Evolutionary conservation across 1,139 yeast species (phyloP), one percentile per base, ranked within the genome.

Genomic region (Tardiomyces depauwii): DNA sequence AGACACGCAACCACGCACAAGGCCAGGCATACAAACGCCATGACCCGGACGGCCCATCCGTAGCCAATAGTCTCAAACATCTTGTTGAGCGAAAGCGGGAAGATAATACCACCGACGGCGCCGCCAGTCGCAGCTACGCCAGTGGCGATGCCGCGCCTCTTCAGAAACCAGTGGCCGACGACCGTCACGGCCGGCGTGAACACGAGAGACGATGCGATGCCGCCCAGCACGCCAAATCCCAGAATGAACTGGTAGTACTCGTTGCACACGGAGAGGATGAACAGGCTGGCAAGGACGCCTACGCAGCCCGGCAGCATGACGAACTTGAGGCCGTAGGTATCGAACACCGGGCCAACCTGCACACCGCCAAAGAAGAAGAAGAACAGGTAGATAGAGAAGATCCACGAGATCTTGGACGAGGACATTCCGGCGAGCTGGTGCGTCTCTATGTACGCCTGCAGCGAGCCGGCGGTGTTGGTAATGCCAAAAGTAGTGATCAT

Each of bases 81-180:
- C 42, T 65, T 60, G 49, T 76, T 71, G 52, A 79, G 66, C 67
- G 77, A 69, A 19, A 79, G 58, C 0, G 86, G 80, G 59, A 76
- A 77, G 1, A 76, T 62, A 1, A 80, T 68, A 9, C 83, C 83
- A 1, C 87, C 87, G 2, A 77, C 61, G 10, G 80, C 72, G 0
- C 83, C 83, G 2, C 86, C 86, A 21, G 74, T 66, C 1, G 82
- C 76, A 1, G 79, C 80, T 3, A 77, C 55, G 1, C 82, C 78
- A 39, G 75, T 60, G 1, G 82, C 83, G 40, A 72, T 59, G 0
- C 78, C 85, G 47, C 85, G 64, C 49, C 70, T 72, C 43, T 59
- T 67, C 54, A 70, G 66, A 54, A 78, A 82, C 78, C 81, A 80
- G 55, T 80, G 85, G 21, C 82, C 73, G 25, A 80, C 65, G 1